Conservation (phyloP, 768 basidiomycete genomes). For the Pleurotus tuber-regium region DNA sequence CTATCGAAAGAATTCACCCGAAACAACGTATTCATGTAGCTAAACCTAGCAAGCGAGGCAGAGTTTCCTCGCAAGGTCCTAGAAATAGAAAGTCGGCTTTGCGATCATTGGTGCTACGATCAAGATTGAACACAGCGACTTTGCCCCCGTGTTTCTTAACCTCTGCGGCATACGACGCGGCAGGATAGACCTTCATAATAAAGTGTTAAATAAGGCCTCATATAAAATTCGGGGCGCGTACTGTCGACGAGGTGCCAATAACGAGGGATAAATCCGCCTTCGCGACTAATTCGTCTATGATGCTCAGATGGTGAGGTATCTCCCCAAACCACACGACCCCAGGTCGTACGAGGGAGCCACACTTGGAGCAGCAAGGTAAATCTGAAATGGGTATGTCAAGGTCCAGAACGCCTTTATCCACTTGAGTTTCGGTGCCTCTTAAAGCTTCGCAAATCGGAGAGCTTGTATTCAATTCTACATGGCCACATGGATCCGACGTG, state of each 20-base stretch:
- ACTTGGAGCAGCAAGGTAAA: conserved; percentile 44
- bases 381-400: conserved; percentile 34
- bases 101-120: conserved; percentile 19
- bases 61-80: conserved; percentile 27
- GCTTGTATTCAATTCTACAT: conserved; percentile 35
- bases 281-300: conserved; percentile 25
- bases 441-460: conserved; percentile 47
- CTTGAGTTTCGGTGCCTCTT: conserved; percentile 37
- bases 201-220: neutral
- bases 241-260: conserved; percentile 35
- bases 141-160: conserved; percentile 28
- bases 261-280: conserved; percentile 32
- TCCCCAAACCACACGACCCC: conserved; percentile 44
- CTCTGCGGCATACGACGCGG: conserved; percentile 20
- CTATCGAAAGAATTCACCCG: too few relatives aligned
- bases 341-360: conserved; percentile 38
- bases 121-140: conserved; percentile 38
- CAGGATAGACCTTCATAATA: conserved; percentile 26
- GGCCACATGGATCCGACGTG: conserved; percentile 37
- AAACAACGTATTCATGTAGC: too few relatives aligned
- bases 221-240: conserved; percentile 11
- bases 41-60: too few relatives aligned
- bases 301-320: conserved; percentile 21
- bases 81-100: conserved; percentile 32
- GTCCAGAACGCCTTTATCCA: conserved; percentile 32